A percentile compares a stretch with the other conserved stretches of the same genome.
Evolutionary conservation across 495 filamentous ascomycete species (phyloP).

Genomic region (Bombardia bombarda): DNA sequence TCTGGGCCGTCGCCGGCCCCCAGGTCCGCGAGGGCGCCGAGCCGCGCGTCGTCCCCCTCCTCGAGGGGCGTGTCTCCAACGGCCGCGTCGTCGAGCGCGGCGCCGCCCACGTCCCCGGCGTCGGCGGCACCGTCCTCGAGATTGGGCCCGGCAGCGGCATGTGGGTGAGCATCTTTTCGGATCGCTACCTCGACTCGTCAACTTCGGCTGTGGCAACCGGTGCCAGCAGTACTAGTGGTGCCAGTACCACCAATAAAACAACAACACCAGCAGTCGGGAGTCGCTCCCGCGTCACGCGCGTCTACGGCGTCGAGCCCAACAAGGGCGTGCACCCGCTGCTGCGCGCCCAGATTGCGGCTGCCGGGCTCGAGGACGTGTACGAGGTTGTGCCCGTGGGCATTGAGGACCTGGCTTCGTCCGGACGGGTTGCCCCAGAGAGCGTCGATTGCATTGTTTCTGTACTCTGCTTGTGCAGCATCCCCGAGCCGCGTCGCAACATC

Average conservation of each 20-base stretch:
- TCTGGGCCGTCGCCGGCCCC: constrained; percentile 39
- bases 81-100: constrained; percentile 15
- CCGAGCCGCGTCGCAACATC: constrained; percentile 49
- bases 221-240: too few species aligned
- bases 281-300: constrained; percentile 32
- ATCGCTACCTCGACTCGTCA: constrained; percentile 3
- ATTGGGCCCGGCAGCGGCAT: constrained; percentile 42
- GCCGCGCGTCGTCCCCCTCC: constrained; percentile 29
- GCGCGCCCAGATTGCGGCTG: constrained; percentile 31
- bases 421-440: constrained; percentile 39
- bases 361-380: constrained; percentile 53
- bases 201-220: neutral
- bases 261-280: neutral
- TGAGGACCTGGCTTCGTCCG: constrained; percentile 40
- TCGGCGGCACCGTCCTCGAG: constrained; percentile 35
- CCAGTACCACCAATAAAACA: too few species aligned
- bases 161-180: constrained; percentile 33
- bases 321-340: constrained; percentile 44
- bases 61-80: constrained; percentile 25
- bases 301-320: constrained; percentile 67
- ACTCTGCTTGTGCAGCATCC: constrained; percentile 66
- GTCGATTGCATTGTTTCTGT: constrained; percentile 64
- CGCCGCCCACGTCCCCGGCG: constrained; percentile 13
- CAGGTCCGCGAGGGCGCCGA: constrained; percentile 19
- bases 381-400: constrained; percentile 55